A percentile compares a stretch with the other conserved stretches of the same genome.
phyloP scores from a whole-genome alignment of 352 stramenopile genomes.

The Phytophthora crassamura region DNA sequence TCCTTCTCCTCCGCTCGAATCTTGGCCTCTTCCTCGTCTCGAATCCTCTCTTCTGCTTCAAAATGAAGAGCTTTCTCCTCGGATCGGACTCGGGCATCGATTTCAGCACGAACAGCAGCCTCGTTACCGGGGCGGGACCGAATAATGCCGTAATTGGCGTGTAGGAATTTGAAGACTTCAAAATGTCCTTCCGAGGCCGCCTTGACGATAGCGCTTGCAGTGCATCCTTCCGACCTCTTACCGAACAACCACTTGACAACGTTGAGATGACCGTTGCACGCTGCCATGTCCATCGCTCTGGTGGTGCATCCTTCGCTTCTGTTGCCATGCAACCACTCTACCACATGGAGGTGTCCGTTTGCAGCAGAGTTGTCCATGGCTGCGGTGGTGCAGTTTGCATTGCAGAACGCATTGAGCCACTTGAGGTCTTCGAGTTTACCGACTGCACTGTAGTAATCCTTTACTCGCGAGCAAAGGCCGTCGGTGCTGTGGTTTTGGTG shows the following conservation, averaged over 20 bases:
- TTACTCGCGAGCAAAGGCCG: conserved; percentile 11
- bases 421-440: conserved; percentile 4
- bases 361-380: conserved; percentile 14
- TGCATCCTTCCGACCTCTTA: conserved; percentile 3
- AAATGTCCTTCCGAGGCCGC: conserved; percentile 2
- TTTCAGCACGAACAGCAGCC: neutral
- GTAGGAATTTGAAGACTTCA: conserved; percentile 5
- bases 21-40: neutral
- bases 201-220: neutral
- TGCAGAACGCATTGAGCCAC: conserved; percentile 16
- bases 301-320: conserved; percentile 3
- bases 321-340: conserved; percentile 1
- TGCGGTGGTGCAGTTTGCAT: conserved; percentile 9
- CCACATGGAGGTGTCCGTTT: conserved; percentile 6
- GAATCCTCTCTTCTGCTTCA: neutral
- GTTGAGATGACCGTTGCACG: neutral
- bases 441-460: no score
- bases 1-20: conserved; percentile 2
- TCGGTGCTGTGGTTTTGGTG: conserved; percentile 11
- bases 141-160: neutral
- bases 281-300: neutral
- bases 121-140: neutral
- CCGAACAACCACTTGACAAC: conserved; percentile 1
- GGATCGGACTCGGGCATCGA: neutral
- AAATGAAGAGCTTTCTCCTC: neutral